Percentiles rank a stretch among this genome's conserved stretches.
These are phyloP conservation scores for Xylariaceae sp. DNA, from an alignment of 2,329 filamentous ascomycete genomes.

Conservation along the genomic window DNA sequence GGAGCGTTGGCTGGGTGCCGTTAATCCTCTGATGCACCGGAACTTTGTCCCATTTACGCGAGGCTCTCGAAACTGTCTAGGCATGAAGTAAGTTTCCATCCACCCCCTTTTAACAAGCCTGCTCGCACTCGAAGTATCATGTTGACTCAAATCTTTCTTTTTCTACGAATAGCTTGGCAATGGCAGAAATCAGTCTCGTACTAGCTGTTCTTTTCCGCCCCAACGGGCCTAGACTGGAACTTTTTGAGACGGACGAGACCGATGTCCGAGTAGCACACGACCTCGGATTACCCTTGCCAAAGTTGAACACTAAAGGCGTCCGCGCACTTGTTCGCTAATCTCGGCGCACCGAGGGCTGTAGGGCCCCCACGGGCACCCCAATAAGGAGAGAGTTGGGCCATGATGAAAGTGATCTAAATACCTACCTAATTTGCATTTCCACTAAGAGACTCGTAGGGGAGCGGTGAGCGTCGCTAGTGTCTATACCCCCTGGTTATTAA, in stretches of 20 bases:
- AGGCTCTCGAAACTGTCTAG: slow-evolving; percentile 29
- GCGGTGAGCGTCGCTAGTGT: slow-evolving; percentile 22
- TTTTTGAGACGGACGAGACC: slow-evolving; percentile 26
- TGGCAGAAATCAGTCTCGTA: slow-evolving; percentile 26
- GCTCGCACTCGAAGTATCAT: not conserved
- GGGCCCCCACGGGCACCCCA: not conserved
- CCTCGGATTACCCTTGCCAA: slow-evolving; percentile 23
- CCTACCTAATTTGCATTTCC: no score
- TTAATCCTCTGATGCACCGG: slow-evolving; percentile 23
- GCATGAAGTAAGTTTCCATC: slow-evolving; percentile 20
- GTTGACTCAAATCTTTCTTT: not conserved
- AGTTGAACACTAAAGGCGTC: slow-evolving; percentile 25
- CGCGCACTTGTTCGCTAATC: slow-evolving; percentile 18
- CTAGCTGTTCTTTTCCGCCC: slow-evolving; percentile 28
- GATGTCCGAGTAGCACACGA: slow-evolving; percentile 27
- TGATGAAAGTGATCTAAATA: not conserved
- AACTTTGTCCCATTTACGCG: slow-evolving; percentile 29
- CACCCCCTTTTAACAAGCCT: not conserved
- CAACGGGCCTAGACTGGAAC: slow-evolving; percentile 19
- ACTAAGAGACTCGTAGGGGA: slow-evolving; percentile 5
- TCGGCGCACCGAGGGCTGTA: not conserved
- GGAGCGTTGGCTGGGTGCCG: slow-evolving; percentile 29
- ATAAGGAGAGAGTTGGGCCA: not conserved
- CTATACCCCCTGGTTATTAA: slow-evolving; percentile 3
- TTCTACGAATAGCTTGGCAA: slow-evolving; percentile 15